Evolutionary conservation across 345 rosid genomes (phyloP).

Genomic region (Carallia pectinifolia): DNA sequence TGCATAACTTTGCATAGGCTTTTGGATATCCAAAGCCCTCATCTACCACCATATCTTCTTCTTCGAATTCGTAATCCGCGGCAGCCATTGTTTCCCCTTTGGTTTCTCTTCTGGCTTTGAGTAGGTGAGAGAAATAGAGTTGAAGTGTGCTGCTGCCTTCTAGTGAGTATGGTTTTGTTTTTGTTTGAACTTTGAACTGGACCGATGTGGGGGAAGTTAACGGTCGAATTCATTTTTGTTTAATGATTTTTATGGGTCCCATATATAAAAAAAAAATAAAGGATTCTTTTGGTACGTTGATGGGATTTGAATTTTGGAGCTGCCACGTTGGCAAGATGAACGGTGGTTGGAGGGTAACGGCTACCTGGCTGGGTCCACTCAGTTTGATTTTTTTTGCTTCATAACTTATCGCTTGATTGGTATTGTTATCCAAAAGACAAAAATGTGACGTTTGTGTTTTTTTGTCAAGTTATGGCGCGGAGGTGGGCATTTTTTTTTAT

Average conservation of each 20-base stretch:
- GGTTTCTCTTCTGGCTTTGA: background rate
- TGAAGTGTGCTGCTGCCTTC: background rate
- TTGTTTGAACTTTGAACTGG: background rate
- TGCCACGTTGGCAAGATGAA: slow-evolving; percentile 13
- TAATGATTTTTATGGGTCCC: background rate
- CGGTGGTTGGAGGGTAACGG: slow-evolving; percentile 18
- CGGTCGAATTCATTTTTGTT: slow-evolving; percentile 27
- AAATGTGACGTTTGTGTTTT: too few species aligned
- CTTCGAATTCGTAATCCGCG: slow-evolving; percentile 37
- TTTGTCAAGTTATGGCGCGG: too few species aligned
- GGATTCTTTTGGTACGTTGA: background rate
- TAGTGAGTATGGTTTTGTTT: background rate
- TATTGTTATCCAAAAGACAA: too few species aligned
- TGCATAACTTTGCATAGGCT: slow-evolving; percentile 71
- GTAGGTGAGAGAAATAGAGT: background rate
- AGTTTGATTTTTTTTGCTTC: slow-evolving; percentile 19
- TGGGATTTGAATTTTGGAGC: slow-evolving; percentile 14
- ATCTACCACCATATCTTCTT: slow-evolving; percentile 59
- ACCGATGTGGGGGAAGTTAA: slow-evolving; percentile 5
- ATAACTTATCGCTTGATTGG: slow-evolving; percentile 55
- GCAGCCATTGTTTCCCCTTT: slow-evolving; percentile 29
- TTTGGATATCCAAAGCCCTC: slow-evolving; percentile 73
- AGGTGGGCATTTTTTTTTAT: too few species aligned
- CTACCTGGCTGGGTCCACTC: slow-evolving; percentile 11
- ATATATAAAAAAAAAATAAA: too few species aligned